These are phyloP conservation scores for Simplicillium aogashimaense DNA, from an alignment of 2,329 filamentous ascomycete genomes.

Conservation along the genomic window DNA sequence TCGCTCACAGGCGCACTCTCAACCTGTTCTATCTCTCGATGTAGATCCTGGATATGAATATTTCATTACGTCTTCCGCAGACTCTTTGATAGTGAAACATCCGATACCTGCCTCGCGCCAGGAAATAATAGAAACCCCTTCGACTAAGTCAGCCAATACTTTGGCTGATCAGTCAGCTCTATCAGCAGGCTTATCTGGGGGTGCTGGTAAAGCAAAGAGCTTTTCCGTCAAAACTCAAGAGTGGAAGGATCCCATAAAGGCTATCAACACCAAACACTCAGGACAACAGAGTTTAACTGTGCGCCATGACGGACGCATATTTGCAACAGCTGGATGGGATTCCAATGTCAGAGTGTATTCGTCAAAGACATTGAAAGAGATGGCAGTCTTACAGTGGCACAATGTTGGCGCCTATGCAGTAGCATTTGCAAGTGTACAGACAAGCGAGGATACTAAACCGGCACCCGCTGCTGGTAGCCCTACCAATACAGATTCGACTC, in stretches of 20 bases:
- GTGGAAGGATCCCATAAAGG: slow-evolving; percentile 44
- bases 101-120: slow-evolving; percentile 38
- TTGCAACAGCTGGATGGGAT: slow-evolving; percentile 93
- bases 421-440: slow-evolving; percentile 47
- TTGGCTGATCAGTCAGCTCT: background rate
- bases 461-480: background rate
- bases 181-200: background rate
- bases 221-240: slow-evolving; percentile 9
- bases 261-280: slow-evolving; percentile 71
- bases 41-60: slow-evolving; percentile 37
- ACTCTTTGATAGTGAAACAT: slow-evolving; percentile 70
- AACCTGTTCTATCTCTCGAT: slow-evolving; percentile 72
- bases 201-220: no score
- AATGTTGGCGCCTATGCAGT: slow-evolving; percentile 76
- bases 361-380: slow-evolving; percentile 67
- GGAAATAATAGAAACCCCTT: background rate
- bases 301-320: slow-evolving; percentile 70
- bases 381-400: slow-evolving; percentile 94
- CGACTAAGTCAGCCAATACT: no score
- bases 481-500: no score
- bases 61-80: slow-evolving; percentile 75
- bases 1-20: slow-evolving; percentile 56
- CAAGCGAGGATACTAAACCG: background rate
- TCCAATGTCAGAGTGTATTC: slow-evolving; percentile 72
- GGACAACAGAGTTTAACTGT: slow-evolving; percentile 77